Evolutionary conservation across 352 stramenopile genomes (phyloP), one percentile per base, ranked within the genome.

Genomic region (Aphanomyces euteiches): DNA sequence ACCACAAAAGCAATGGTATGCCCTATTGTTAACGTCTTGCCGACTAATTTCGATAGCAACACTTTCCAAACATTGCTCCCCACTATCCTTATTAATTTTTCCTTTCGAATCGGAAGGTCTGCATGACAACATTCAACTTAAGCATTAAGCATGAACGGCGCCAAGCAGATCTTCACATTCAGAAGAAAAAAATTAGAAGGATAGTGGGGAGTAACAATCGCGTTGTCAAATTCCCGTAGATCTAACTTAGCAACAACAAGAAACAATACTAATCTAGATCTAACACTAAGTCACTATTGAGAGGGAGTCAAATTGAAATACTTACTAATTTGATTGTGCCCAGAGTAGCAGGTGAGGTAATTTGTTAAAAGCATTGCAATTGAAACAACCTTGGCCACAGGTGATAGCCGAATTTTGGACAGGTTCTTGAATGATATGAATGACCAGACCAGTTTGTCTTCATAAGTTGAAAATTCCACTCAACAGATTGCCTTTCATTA

Each of bases 381-480:
- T 15, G 13, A 53, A 15, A 53, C 45, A 53, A 53, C n/a, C 45
- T 53, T 53, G 45, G 45, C 45, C 45, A 53, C n/a, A 2, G 45
- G 45, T 15, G 45, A 53, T 2, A 53, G 45, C n/a, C 45, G 45
- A 19, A 53, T 53, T 53, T 53, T 53, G 13, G 45, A 53, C 13
- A 53, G 45, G n/a, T n/a, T 53, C n/a, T 53, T 53, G n/a, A 53
- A n/a, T n/a, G 45, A n/a, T n/a, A 53, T 53, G 45, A 53, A 53
- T 1, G 45, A n/a, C n/a, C n/a, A n/a, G n/a, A 53, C 45, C 45
- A 53, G n/a, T n/a, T n/a, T n/a, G 45, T 53, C n/a, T 53, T 53
- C 45, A 53, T n/a, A 1, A 53, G 13, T n/a, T 53, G 13, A 19
- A 53, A 53, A 53, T 53, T 53, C 45, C 45, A 53, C 45, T 53